A percentile compares a stretch with the other conserved stretches of the same genome.
phyloP scores from a whole-genome alignment of 2,329 filamentous ascomycete species.

The Laburnicola sp. region DNA sequence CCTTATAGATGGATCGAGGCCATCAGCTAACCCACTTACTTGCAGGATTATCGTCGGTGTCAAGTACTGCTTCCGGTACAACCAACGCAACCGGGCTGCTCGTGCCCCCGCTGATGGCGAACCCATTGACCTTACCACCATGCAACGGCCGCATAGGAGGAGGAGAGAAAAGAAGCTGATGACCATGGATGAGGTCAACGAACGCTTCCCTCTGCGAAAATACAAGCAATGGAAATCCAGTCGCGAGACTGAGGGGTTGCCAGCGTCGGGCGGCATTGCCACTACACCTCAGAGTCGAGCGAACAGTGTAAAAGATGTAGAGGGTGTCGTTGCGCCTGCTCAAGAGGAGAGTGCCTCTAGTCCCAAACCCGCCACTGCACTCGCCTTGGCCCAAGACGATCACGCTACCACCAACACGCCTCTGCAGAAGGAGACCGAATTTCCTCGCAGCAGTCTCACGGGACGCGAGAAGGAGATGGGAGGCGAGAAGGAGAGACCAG shows the following conservation, averaged over 20 bases:
- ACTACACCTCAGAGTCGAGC: constrained; percentile 72
- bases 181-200: constrained; percentile 98
- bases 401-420: constrained; percentile 49
- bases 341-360: constrained; percentile 38
- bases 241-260: constrained; percentile 79
- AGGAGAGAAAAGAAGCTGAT: constrained; percentile 97
- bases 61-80: constrained; percentile 99
- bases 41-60: constrained; percentile 97
- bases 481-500: constrained; percentile 12
- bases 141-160: constrained; percentile 82
- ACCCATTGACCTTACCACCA: constrained; percentile 81
- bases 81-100: constrained; percentile 83
- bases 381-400: constrained; percentile 51
- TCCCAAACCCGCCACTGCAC: constrained; percentile 41
- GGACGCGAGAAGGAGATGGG: constrained; percentile 29
- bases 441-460: constrained; percentile 25
- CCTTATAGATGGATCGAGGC: neutral
- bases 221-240: constrained; percentile 93
- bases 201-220: constrained; percentile 91
- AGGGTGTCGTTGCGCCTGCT: constrained; percentile 45
- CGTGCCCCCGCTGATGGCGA: constrained; percentile 75
- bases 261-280: constrained; percentile 77
- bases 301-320: constrained; percentile 70
- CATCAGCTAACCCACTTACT: constrained; percentile 24
- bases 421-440: constrained; percentile 18